Evolutionary conservation across 2,329 filamentous ascomycete species (phyloP).

Genomic region (Colletotrichum lupini): DNA sequence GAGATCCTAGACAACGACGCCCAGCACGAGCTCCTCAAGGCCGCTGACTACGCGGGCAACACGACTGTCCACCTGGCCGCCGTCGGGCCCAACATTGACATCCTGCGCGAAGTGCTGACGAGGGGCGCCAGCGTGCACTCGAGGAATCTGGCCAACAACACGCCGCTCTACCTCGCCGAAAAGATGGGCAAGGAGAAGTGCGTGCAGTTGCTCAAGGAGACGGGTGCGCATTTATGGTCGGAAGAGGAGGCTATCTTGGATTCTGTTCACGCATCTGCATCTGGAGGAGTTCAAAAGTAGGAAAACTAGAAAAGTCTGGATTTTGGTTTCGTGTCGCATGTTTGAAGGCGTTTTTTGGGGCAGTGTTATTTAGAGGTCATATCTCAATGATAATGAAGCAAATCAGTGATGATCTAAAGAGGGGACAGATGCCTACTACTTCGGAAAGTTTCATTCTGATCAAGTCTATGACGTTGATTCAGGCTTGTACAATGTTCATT

Average conservation of each 20-base stretch:
- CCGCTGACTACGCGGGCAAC: conserved; percentile 84
- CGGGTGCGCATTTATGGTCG: conserved; percentile 70
- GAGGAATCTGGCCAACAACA: conserved; percentile 73
- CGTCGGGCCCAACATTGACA: conserved; percentile 62
- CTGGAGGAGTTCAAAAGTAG: conserved; percentile 29
- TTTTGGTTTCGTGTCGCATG: background rate
- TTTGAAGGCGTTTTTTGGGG: conserved; percentile 11
- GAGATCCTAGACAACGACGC: conserved; percentile 75
- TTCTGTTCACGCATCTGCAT: conserved; percentile 31
- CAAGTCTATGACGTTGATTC: background rate
- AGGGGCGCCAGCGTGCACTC: conserved; percentile 75
- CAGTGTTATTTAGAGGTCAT: background rate
- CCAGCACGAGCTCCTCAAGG: conserved; percentile 73
- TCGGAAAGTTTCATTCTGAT: background rate
- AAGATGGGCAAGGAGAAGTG: conserved; percentile 66
- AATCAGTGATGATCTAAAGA: background rate
- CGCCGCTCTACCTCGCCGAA: conserved; percentile 72
- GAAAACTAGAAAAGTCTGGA: background rate
- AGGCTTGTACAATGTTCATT: background rate
- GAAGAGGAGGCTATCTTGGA: conserved; percentile 42
- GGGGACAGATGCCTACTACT: background rate
- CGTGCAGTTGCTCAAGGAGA: conserved; percentile 65
- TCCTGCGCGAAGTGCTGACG: conserved; percentile 68
- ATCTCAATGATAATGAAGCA: background rate
- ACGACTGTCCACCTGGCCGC: conserved; percentile 72